These are phyloP conservation scores for Aspergillus transmontanensis DNA, from an alignment of 2,329 filamentous ascomycete genomes.

Conservation along the genomic window DNA sequence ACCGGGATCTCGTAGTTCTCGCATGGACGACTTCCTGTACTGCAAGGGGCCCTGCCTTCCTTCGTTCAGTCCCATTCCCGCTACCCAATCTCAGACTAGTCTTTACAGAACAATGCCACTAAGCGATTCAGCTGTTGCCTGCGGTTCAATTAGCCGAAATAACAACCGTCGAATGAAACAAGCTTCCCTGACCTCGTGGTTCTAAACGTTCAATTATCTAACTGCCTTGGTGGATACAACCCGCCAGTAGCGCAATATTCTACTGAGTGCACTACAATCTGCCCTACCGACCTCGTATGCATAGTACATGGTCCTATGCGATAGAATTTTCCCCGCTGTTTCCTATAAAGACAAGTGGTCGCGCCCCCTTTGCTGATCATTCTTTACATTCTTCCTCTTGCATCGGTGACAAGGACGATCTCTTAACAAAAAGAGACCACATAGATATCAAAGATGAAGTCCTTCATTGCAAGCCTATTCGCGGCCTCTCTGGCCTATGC, in stretches of 20 bases:
- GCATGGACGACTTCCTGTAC: neutral
- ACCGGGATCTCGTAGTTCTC: neutral
- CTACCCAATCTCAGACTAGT: neutral
- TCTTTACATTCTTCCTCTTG: neutral
- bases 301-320: conserved; percentile 7
- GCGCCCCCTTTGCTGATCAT: conserved; percentile 1
- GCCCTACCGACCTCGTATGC: neutral
- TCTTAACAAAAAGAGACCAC: neutral
- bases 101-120: neutral
- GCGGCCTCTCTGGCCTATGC: conserved; percentile 28
- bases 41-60: neutral
- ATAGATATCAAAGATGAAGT: conserved; percentile 51
- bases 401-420: neutral
- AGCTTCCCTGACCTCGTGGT: conserved; percentile 13
- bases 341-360: conserved; percentile 9
- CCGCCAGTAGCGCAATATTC: neutral
- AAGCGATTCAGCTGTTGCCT: neutral
- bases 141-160: neutral
- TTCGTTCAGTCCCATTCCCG: neutral
- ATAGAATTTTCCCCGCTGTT: neutral
- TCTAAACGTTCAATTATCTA: neutral
- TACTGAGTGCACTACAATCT: neutral
- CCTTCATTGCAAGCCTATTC: conserved; percentile 34
- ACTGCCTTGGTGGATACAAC: conserved; percentile 6
- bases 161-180: conserved; percentile 15